These are phyloP conservation scores for Hymenoscyphus albidus DNA, from an alignment of 2,329 filamentous ascomycete genomes.

Conservation along the genomic window DNA sequence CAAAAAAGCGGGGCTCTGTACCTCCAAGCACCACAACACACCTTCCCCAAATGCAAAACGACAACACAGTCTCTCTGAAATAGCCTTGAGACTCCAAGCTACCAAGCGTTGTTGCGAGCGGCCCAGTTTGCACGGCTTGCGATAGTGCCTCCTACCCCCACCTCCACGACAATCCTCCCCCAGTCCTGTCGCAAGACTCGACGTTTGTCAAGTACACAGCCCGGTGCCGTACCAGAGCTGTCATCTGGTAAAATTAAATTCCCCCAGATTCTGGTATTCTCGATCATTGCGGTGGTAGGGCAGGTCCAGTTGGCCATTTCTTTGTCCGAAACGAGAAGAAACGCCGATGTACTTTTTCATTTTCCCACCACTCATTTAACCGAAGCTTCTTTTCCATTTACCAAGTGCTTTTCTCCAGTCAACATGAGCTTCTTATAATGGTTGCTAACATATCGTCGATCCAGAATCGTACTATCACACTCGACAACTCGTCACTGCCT, in stretches of 20 bases:
- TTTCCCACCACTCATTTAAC: not conserved
- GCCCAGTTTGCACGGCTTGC: not conserved
- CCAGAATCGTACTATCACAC: not conserved
- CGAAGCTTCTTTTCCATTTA: not conserved
- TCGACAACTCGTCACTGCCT: not conserved
- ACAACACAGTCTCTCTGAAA: not conserved
- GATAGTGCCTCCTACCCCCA: not conserved
- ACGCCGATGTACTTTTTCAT: not conserved
- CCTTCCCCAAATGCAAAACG: not conserved
- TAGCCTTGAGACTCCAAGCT: not conserved
- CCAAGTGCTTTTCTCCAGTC: not conserved
- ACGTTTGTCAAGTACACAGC: not conserved
- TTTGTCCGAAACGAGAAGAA: not conserved
- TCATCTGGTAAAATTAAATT: not conserved
- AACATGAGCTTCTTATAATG: not conserved
- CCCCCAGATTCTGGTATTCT: not conserved
- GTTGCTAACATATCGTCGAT: not conserved
- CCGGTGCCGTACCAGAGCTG: not conserved
- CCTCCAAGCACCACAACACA: not conserved
- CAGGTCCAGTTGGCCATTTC: not conserved
- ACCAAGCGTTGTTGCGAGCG: not conserved
- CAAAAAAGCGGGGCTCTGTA: not conserved
- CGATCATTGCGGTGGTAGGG: not conserved
- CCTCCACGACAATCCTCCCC: not conserved
- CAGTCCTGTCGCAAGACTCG: not conserved